These are phyloP conservation scores for Kurtzmaniella cleridarum DNA, from an alignment of 805 yeast species.

Conservation along the genomic window DNA sequence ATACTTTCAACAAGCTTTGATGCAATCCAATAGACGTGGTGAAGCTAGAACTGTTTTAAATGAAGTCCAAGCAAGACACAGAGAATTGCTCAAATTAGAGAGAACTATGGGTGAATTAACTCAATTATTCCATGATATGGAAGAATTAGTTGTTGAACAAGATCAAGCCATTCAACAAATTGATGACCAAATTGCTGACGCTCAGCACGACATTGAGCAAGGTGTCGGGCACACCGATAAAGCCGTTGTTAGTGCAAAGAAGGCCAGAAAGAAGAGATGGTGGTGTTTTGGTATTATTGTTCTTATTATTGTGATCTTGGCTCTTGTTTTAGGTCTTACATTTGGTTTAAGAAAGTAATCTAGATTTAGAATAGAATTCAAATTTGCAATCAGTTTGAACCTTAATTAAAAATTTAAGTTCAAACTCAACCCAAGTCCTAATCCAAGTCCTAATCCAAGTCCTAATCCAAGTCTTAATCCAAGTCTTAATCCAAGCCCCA, in stretches of 20 bases:
- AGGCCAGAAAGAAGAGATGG: slow-evolving; percentile 86
- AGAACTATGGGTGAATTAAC: slow-evolving; percentile 93
- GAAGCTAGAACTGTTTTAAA: slow-evolving; percentile 93
- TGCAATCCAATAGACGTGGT: slow-evolving; percentile 83
- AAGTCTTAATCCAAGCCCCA: too few relatives aligned
- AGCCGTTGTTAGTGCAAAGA: slow-evolving; percentile 83
- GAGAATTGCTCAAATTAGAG: slow-evolving; percentile 90
- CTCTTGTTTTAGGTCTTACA: slow-evolving; percentile 64
- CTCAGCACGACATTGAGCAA: slow-evolving; percentile 86
- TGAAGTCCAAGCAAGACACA: slow-evolving; percentile 94
- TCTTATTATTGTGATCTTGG: slow-evolving; percentile 56
- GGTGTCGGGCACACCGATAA: slow-evolving; percentile 92
- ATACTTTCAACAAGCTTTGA: slow-evolving; percentile 87
- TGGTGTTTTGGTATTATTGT: slow-evolving; percentile 70
- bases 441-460: too few relatives aligned
- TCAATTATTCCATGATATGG: slow-evolving; percentile 93
- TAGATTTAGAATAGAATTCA: not conserved
- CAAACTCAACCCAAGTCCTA: too few relatives aligned
- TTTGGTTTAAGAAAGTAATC: slow-evolving; percentile 24
- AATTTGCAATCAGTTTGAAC: not conserved
- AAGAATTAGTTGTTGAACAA: slow-evolving; percentile 91
- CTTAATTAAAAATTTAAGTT: not conserved
- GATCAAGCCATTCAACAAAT: slow-evolving; percentile 81
- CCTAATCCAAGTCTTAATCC: too few relatives aligned
- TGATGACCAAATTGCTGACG: slow-evolving; percentile 73